Base-by-base conservation (phyloP, 1,284 basidiomycete species). In the Tilletia indica region DNA sequence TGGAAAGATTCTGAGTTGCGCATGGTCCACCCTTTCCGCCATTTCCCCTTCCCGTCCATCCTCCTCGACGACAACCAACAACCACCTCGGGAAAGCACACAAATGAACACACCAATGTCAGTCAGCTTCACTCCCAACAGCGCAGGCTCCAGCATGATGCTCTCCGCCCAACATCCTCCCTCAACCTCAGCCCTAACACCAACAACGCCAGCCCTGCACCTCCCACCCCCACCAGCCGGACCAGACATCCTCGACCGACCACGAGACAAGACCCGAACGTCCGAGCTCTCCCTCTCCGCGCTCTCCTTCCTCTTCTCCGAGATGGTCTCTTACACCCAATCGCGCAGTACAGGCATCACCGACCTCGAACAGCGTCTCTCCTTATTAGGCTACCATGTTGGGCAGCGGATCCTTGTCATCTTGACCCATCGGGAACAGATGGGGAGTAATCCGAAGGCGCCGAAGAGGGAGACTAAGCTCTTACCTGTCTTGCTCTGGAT, bases 341-440 rank as follows among this genome's bases (percentile, higher is more conserved):
- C 92, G 80, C 89, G 94, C 69, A 96, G 98, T 70, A 91, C 89
- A 77, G 96, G 95, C 9, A 95, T 99, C 73, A 91, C 92, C 80
- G 96, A 99, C 82, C 88, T 99, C 71, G 97, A 99, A 67, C 42
- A 51, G 39, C n/a, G 48, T 16, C 73, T 83, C 2, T 67, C 66
- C 0, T 39, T 79, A n/a, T 72, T 83, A 42, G 82, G 82, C 16
- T 78, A 80, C 45, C 72, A 71, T 1, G 73, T 83, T 1, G 82
- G 82, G 0, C 73, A 80, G 48, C 58, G 82, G 0, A 45, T 80
- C 19, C 56, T 83, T 14, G 58, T 70, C 11, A 34, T 84, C 45
- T 45, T 75, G 1, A 71, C 75, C 45, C 80, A 82, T 56, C 70
- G 82, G 0, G 72, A 74, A 25, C 80, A 84, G 70, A 76, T 71